These are phyloP conservation scores for Ilex paraguariensis DNA, from an alignment of 305 asterid genomes.

Conservation along the genomic window DNA sequence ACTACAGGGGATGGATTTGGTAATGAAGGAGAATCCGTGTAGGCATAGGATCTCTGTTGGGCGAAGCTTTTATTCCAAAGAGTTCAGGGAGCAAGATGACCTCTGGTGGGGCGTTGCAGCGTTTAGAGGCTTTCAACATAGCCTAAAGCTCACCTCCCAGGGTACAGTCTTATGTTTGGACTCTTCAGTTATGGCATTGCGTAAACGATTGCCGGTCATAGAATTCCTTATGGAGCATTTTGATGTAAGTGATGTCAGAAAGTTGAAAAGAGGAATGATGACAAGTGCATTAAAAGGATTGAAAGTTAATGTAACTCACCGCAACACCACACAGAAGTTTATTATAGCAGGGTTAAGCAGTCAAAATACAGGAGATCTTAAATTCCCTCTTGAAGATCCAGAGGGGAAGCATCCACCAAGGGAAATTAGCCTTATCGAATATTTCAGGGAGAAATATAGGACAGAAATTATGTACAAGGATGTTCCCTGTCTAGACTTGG, in stretches of 20 bases:
- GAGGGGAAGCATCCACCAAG: constrained; percentile 11
- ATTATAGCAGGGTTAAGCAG: background rate
- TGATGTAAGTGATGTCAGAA: constrained; percentile 20
- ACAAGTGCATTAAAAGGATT: constrained; percentile 36
- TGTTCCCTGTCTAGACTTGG: constrained; percentile 13
- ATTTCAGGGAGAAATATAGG: constrained; percentile 16
- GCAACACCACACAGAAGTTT: constrained; percentile 15
- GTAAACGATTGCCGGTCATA: constrained; percentile 45
- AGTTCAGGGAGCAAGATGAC: constrained; percentile 33
- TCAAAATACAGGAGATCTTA: constrained; percentile 1
- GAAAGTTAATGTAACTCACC: constrained; percentile 43
- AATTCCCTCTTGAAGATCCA: constrained; percentile 11
- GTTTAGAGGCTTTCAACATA: constrained; percentile 50
- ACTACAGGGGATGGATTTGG: constrained; percentile 61
- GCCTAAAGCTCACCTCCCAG: constrained; percentile 54
- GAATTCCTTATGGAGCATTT: constrained; percentile 40
- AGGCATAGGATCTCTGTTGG: constrained; percentile 33
- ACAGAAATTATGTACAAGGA: constrained; percentile 7
- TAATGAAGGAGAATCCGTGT: constrained; percentile 66
- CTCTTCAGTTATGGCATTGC: constrained; percentile 46
- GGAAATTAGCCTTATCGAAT: constrained; percentile 8
- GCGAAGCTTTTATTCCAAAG: constrained; percentile 36
- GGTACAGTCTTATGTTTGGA: constrained; percentile 59
- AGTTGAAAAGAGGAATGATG: constrained; percentile 11
- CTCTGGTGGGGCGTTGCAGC: constrained; percentile 48